Evolutionary conservation across 2,329 filamentous ascomycete genomes (phyloP).

Genomic region (Aaosphaeria arxii): DNA sequence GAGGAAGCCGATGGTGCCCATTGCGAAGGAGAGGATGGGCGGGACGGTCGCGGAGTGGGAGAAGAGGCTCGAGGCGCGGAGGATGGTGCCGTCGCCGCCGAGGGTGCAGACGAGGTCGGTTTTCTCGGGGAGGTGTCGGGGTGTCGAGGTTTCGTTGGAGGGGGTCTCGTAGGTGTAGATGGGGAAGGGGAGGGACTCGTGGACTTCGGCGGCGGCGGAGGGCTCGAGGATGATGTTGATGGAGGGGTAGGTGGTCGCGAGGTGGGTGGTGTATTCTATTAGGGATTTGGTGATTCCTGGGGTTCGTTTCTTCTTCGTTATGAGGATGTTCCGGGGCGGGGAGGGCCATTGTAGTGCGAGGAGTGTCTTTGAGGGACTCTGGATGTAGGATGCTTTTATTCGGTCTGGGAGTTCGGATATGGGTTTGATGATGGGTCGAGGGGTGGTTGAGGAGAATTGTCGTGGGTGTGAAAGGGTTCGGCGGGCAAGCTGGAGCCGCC

Average conservation of each 20-base stretch:
- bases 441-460: constrained; percentile 23
- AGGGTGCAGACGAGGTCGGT: constrained; percentile 87
- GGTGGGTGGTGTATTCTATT: constrained; percentile 63
- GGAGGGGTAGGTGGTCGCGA: constrained; percentile 74
- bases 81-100: constrained; percentile 87
- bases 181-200: constrained; percentile 68
- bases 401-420: constrained; percentile 33
- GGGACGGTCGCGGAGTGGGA: constrained; percentile 78
- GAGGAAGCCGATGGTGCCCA: constrained; percentile 92
- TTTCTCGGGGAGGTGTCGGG: constrained; percentile 61
- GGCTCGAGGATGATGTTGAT: constrained; percentile 82
- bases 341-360: constrained; percentile 66
- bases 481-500: constrained; percentile 11
- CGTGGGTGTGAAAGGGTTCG: constrained; percentile 3
- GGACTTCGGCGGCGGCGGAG: constrained; percentile 68
- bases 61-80: constrained; percentile 83
- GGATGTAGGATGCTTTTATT: constrained; percentile 41
- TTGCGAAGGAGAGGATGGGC: constrained; percentile 90
- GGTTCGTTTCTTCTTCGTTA: constrained; percentile 65
- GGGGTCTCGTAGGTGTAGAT: constrained; percentile 40
- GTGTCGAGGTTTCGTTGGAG: constrained; percentile 33
- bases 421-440: constrained; percentile 20
- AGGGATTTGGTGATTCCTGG: constrained; percentile 54
- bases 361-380: constrained; percentile 58
- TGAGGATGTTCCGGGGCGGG: constrained; percentile 65